phyloP scores from a whole-genome alignment of 257 asterid species.

The Avicennia marina region DNA sequence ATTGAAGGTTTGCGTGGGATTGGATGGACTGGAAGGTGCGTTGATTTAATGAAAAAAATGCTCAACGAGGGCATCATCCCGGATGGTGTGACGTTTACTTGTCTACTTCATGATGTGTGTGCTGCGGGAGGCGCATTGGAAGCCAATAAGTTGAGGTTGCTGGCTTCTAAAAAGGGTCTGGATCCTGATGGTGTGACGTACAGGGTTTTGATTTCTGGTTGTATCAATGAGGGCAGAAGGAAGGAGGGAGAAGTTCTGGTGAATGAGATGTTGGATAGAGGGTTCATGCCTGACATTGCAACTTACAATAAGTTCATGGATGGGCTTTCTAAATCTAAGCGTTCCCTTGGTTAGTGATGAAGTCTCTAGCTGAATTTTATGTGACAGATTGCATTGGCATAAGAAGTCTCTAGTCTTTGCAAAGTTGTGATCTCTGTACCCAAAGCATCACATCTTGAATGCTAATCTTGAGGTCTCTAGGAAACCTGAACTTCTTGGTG shows the following conservation, averaged over 20 bases:
- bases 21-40: conserved; percentile 39
- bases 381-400: no score
- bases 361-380: no score
- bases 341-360: conserved; percentile 1
- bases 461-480: no score
- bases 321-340: conserved; percentile 41
- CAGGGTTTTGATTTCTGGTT: conserved; percentile 70
- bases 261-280: conserved; percentile 88
- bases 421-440: no score
- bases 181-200: conserved; percentile 63
- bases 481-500: no score
- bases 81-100: conserved; percentile 75
- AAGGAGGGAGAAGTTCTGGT: conserved; percentile 71
- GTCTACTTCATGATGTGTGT: conserved; percentile 71
- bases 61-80: conserved; percentile 48
- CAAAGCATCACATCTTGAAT: no score
- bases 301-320: conserved; percentile 69
- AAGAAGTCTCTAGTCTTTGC: no score
- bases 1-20: conserved; percentile 55
- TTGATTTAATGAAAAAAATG: conserved; percentile 49
- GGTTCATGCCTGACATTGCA: conserved; percentile 69
- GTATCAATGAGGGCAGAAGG: conserved; percentile 54
- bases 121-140: conserved; percentile 46
- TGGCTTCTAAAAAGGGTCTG: conserved; percentile 72
- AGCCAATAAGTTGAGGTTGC: conserved; percentile 68